A percentile compares a stretch with the other conserved stretches of the same genome.
These are phyloP conservation scores for Phoma sp. DNA, from an alignment of 2,329 filamentous ascomycete genomes.

Conservation along the genomic window DNA sequence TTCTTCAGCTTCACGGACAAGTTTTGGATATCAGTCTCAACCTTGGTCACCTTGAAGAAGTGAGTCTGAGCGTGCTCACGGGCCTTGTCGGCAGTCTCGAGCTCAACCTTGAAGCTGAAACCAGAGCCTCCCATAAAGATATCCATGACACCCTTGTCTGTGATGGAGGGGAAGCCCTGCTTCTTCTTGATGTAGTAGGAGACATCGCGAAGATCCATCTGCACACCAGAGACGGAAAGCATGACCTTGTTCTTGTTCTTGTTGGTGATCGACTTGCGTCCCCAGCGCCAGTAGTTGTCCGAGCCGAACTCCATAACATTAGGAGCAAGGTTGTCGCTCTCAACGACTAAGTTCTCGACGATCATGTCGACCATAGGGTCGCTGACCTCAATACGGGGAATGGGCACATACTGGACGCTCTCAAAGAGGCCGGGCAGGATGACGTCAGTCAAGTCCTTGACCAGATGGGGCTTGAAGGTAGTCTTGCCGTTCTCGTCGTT, in stretches of 20 bases:
- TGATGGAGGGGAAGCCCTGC: slow-evolving; percentile 86
- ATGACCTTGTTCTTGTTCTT: slow-evolving; percentile 85
- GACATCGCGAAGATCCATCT: slow-evolving; percentile 81
- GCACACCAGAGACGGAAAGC: slow-evolving; percentile 84
- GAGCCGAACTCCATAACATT: slow-evolving; percentile 87
- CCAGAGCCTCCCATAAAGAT: slow-evolving; percentile 86
- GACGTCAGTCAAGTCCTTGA: slow-evolving; percentile 87
- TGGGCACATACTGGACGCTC: slow-evolving; percentile 85
- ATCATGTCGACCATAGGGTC: slow-evolving; percentile 85
- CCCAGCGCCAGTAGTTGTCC: slow-evolving; percentile 95
- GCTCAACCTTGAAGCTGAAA: slow-evolving; percentile 88
- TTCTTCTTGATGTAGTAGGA: slow-evolving; percentile 96
- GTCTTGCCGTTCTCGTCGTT: slow-evolving; percentile 84
- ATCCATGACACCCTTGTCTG: slow-evolving; percentile 86
- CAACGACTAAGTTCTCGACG: slow-evolving; percentile 92
- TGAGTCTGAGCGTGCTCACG: slow-evolving; percentile 69
- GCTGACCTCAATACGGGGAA: slow-evolving; percentile 91
- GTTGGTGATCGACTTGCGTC: slow-evolving; percentile 83
- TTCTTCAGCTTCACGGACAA: slow-evolving; percentile 89
- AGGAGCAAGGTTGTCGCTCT: slow-evolving; percentile 95
- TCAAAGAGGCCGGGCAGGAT: slow-evolving; percentile 85
- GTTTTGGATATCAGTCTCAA: slow-evolving; percentile 80
- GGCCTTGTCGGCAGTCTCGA: slow-evolving; percentile 76
- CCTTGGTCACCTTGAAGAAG: slow-evolving; percentile 94
- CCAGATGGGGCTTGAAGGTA: slow-evolving; percentile 87